These are phyloP conservation scores for Rubus parviflorus DNA, from an alignment of 306 rosid species.

Conservation along the genomic window DNA sequence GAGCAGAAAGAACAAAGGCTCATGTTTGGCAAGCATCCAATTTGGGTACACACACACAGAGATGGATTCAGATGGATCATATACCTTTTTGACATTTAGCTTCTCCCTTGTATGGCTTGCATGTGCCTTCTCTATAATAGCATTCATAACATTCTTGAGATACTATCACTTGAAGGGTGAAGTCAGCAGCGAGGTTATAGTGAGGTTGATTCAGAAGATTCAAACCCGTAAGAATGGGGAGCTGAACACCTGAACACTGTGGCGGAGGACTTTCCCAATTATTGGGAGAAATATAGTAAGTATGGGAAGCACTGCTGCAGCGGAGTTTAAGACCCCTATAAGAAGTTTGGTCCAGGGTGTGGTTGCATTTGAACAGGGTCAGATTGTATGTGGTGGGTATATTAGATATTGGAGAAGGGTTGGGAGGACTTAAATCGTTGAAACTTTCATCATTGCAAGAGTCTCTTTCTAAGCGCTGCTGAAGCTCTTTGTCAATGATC, in stretches of 20 bases:
- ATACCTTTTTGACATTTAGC: background rate
- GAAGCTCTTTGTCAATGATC: background rate
- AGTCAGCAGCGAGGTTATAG: fast-evolving
- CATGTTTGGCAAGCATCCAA: background rate
- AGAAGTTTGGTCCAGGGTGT: fast-evolving
- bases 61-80: background rate
- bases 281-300: background rate
- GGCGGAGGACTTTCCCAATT: fast-evolving
- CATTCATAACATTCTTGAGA: background rate
- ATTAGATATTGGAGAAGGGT: fast-evolving
- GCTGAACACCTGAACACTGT: background rate
- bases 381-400: fast-evolving
- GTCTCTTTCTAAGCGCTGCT: background rate
- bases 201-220: background rate
- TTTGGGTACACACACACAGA: background rate
- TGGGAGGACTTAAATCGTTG: background rate
- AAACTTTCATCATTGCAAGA: background rate
- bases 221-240: background rate
- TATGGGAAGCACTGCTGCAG: background rate
- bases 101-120: background rate
- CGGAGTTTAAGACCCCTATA: fast-evolving
- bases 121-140: fast-evolving
- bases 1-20: background rate
- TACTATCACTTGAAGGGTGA: fast-evolving
- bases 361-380: background rate